phyloP scores from a whole-genome alignment of 1,284 basidiomycete species.

The Anthracocystis panici-leucophaei region DNA sequence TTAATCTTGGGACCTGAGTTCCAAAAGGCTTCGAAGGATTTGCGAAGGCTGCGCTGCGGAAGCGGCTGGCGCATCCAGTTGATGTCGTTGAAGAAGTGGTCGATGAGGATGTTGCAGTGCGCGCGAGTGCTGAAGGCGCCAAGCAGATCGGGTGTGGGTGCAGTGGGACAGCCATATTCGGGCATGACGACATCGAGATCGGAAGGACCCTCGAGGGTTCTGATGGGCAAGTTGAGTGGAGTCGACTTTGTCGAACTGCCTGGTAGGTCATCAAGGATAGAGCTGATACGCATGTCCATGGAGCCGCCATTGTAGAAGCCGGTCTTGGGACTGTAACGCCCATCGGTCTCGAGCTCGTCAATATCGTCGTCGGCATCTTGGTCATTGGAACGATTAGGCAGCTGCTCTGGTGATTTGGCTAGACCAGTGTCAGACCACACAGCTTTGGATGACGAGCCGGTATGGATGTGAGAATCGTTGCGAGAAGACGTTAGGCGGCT shows the following conservation, averaged over 20 bases:
- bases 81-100: constrained; percentile 61
- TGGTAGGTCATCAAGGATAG: constrained; percentile 50
- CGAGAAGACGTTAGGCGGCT: constrained; percentile 13
- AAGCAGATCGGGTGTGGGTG: constrained; percentile 46
- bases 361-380: constrained; percentile 42
- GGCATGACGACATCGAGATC: constrained; percentile 57
- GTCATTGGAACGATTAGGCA: constrained; percentile 12
- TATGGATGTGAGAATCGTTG: constrained; percentile 1
- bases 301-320: constrained; percentile 55
- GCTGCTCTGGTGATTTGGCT: constrained; percentile 25
- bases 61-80: constrained; percentile 66
- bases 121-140: constrained; percentile 48
- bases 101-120: constrained; percentile 47
- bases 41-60: constrained; percentile 44
- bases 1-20: constrained; percentile 54
- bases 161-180: constrained; percentile 55
- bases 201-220: constrained; percentile 41
- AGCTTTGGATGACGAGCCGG: constrained; percentile 6
- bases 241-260: constrained; percentile 42
- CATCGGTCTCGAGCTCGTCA: constrained; percentile 53
- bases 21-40: constrained; percentile 51
- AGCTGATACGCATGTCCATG: constrained; percentile 58
- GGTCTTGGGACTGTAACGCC: constrained; percentile 49
- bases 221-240: constrained; percentile 41
- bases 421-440: constrained; percentile 13